Evolutionary conservation across 1,139 yeast genomes (phyloP).

Genomic region (Yamadazyma sp.): DNA sequence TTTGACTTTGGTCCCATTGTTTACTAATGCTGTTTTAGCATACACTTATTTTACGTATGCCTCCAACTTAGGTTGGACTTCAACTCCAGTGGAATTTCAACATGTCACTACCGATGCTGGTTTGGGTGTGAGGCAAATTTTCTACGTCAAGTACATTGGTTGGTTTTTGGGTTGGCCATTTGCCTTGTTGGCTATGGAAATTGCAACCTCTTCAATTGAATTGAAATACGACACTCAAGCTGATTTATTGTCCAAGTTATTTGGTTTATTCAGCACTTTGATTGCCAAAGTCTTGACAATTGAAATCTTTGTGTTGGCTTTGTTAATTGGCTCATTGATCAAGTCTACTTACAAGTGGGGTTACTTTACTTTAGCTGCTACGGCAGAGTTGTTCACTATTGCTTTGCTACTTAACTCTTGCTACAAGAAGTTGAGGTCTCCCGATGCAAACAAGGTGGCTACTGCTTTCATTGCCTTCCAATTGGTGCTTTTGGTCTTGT

Average conservation of each 20-base stretch:
- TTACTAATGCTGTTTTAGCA: conserved; percentile 47
- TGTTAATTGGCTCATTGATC: conserved; percentile 55
- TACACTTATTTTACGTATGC: conserved; percentile 63
- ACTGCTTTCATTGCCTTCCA: conserved; percentile 31
- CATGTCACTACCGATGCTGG: conserved; percentile 42
- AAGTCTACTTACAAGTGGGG: conserved; percentile 68
- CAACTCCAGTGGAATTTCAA: conserved; percentile 52
- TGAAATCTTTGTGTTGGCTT: conserved; percentile 52
- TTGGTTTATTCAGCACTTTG: conserved; percentile 25
- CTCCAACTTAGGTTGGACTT: conserved; percentile 65
- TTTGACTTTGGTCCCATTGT: conserved; percentile 46
- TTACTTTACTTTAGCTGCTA: conserved; percentile 46
- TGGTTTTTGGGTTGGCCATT: conserved; percentile 68
- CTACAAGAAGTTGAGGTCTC: conserved; percentile 14
- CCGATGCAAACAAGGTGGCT: conserved; percentile 18
- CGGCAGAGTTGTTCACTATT: conserved; percentile 40
- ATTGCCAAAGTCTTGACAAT: conserved; percentile 39
- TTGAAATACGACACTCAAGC: conserved; percentile 16
- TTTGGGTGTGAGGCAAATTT: conserved; percentile 57
- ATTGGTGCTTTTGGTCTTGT: conserved; percentile 44
- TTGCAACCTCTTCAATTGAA: conserved; percentile 40
- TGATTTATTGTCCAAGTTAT: conserved; percentile 23
- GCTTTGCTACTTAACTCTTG: conserved; percentile 22
- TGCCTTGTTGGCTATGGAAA: conserved; percentile 46
- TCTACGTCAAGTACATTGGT: conserved; percentile 64